Percentiles rank a stretch among this genome's conserved stretches.
Conservation (phyloP, 1,284 basidiomycete genomes). For the Ceratobasidium sp. region DNA sequence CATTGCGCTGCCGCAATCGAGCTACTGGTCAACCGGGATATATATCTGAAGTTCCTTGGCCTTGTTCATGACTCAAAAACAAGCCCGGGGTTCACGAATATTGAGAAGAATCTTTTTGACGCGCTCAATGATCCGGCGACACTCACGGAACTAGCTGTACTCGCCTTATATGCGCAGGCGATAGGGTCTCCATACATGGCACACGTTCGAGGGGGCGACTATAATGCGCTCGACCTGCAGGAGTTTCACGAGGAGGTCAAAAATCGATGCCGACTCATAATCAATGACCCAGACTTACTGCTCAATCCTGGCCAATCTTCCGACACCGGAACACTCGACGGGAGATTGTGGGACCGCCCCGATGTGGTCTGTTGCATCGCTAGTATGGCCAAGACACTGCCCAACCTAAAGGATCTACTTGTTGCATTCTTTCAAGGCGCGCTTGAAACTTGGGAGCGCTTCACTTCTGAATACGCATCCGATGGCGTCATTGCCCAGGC, state of each 20-base stretch:
- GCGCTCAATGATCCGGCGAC: slow-evolving; percentile 56
- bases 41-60: slow-evolving; percentile 10
- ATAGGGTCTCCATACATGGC: slow-evolving; percentile 56
- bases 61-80: slow-evolving; percentile 51
- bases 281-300: slow-evolving; percentile 30
- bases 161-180: slow-evolving; percentile 56
- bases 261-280: slow-evolving; percentile 24
- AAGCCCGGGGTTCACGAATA: slow-evolving; percentile 49
- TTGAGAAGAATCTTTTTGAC: slow-evolving; percentile 56
- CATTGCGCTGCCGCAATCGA: slow-evolving; percentile 38
- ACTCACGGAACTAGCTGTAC: slow-evolving; percentile 57
- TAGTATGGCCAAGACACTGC: background rate
- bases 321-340: slow-evolving; percentile 9
- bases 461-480: slow-evolving; percentile 32
- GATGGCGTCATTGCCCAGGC: slow-evolving; percentile 13
- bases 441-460: slow-evolving; percentile 26
- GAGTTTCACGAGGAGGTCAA: slow-evolving; percentile 40
- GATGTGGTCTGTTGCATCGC: background rate
- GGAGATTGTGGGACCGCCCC: background rate
- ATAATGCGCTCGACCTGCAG: slow-evolving; percentile 48
- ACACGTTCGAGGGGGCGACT: slow-evolving; percentile 50
- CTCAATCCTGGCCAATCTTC: slow-evolving; percentile 5
- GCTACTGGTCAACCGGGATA: background rate
- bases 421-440: slow-evolving; percentile 36
- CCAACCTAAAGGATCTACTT: background rate